A percentile compares a stretch with the other conserved stretches of the same genome.
Evolutionary conservation across 805 yeast species (phyloP).

Genomic region (Teunomyces cretensis): DNA sequence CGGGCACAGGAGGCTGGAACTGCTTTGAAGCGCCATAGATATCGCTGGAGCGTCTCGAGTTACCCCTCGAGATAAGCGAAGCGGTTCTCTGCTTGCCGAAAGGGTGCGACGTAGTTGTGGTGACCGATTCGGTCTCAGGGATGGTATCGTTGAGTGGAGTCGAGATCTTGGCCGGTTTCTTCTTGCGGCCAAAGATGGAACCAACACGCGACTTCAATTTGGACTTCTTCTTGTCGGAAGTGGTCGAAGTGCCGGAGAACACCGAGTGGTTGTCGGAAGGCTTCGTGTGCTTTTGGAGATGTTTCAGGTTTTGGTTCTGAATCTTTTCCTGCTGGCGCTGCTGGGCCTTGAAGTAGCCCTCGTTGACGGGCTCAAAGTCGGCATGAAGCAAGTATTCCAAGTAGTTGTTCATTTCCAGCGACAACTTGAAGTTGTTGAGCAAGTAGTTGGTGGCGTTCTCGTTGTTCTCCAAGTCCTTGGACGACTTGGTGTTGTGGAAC

Average conservation of each 20-base stretch:
- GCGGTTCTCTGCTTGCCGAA: conserved; percentile 10
- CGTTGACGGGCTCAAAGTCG: conserved; percentile 15
- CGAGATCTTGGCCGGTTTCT: conserved; percentile 40
- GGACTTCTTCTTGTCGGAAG: conserved; percentile 30
- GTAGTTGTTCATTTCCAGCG: conserved; percentile 37
- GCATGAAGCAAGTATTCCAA: conserved; percentile 32
- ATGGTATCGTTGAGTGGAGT: conserved; percentile 21
- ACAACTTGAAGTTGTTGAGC: conserved; percentile 45
- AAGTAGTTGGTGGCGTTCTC: conserved; percentile 68
- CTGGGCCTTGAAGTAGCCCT: conserved; percentile 10
- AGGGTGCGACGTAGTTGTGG: conserved; percentile 14
- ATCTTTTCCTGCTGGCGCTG: conserved; percentile 12
- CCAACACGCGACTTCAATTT: conserved; percentile 71
- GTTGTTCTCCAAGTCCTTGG: conserved; percentile 33
- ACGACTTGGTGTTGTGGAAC: conserved; percentile 23
- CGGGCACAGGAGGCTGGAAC: neutral
- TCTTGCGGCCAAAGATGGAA: conserved; percentile 64
- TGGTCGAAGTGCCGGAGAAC: conserved; percentile 12
- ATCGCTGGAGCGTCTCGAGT: conserved; percentile 5
- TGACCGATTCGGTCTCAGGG: conserved; percentile 33
- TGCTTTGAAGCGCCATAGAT: neutral
- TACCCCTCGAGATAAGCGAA: conserved; percentile 12
- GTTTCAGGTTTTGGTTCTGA: conserved; percentile 8
- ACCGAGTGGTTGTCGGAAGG: conserved; percentile 8
- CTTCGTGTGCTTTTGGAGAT: neutral